These are phyloP conservation scores for Chlorella sorokiniana DNA, from an alignment of 139 green algal genomes.

Conservation along the genomic window DNA sequence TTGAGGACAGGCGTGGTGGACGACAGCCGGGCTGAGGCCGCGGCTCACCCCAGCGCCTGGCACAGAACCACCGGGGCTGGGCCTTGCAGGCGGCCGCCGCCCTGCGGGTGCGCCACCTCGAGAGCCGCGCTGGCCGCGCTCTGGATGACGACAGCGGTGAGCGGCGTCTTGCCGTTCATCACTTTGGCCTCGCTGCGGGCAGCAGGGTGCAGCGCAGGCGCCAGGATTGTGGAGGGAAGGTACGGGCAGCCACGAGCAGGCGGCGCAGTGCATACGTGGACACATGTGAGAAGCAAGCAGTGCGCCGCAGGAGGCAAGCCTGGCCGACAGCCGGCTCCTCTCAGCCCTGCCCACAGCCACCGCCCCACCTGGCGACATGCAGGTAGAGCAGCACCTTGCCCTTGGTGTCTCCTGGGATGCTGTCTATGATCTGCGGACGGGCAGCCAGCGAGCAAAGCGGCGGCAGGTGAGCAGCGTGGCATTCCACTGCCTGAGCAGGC, in stretches of 20 bases:
- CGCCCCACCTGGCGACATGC: slow-evolving; percentile 18
- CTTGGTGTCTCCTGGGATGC: slow-evolving; percentile 45
- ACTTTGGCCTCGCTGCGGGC: slow-evolving; percentile 13
- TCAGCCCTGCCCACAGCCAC: too few relatives aligned
- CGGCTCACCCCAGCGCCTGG: slow-evolving; percentile 38
- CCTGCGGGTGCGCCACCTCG: slow-evolving; percentile 23
- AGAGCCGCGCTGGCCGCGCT: slow-evolving; percentile 28
- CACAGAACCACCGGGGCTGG: slow-evolving; percentile 42
- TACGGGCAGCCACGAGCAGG: neutral
- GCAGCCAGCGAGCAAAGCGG: neutral
- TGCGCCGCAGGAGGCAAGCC: too few relatives aligned
- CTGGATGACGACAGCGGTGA: slow-evolving; percentile 35
- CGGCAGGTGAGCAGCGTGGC: neutral
- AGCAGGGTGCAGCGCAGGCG: too few relatives aligned
- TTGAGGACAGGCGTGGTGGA: neutral
- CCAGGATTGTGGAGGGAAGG: neutral
- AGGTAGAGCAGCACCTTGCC: slow-evolving; percentile 38
- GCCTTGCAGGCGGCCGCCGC: slow-evolving; percentile 7
- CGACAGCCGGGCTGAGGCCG: too few relatives aligned
- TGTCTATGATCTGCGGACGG: slow-evolving; percentile 35
- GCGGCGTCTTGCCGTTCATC: slow-evolving; percentile 39
- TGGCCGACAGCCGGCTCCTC: too few relatives aligned
- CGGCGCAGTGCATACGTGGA: neutral
- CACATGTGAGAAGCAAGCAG: neutral
- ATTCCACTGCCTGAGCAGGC: too few relatives aligned